Base-by-base conservation (phyloP, 2,329 filamentous ascomycete species). In the Fusarium sp. region DNA sequence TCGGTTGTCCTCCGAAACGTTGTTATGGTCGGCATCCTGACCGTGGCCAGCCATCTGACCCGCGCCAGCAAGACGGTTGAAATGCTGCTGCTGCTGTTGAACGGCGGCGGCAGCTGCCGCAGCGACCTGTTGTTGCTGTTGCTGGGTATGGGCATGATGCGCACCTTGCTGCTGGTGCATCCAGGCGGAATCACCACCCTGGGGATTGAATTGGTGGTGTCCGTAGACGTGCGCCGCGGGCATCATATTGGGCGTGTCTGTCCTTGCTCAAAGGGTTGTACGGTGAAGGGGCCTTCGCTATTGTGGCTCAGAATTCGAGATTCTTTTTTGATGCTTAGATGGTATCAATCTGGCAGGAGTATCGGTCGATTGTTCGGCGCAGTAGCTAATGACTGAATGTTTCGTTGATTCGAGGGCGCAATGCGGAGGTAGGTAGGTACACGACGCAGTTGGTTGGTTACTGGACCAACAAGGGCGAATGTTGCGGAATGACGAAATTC, bases 1-100 rank as follows among this genome's bases (percentile, higher is more conserved):
- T 73, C 93, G 88, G 80, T 97, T 97, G 78, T 98, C 95, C 78
- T 98, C 95, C 19, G 91, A 93, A 70, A 96, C 80, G 81, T 88
- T 88, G 75, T 93, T 91, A 75, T 91, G 83, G 68, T 83, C 78
- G 62, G 81, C 82, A 73, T 90, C 85, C 75, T 87, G 85, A 34
- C 81, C 80, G 69, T 90, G 87, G 51, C 78, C 79, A 19, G 79
- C 81, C 42, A 85, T 79, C 69, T 84, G 77, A 62, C 72, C 75
- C 30, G 74, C 86, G 46, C 68, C 56, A 62, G 91, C 87, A 73
- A 97, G 88, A 70, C 92, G 91, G 78, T 88, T 91, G 81, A 93
- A 94, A 78, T 92, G 90, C 76, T 87, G 84, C 71, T 86, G 77
- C 53, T 87, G 86, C 72, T 86, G 77, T 69, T 87, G 83, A 69